Evolutionary conservation across 2,329 filamentous ascomycete species (phyloP).

Genomic region (Aspergillus sp.): DNA sequence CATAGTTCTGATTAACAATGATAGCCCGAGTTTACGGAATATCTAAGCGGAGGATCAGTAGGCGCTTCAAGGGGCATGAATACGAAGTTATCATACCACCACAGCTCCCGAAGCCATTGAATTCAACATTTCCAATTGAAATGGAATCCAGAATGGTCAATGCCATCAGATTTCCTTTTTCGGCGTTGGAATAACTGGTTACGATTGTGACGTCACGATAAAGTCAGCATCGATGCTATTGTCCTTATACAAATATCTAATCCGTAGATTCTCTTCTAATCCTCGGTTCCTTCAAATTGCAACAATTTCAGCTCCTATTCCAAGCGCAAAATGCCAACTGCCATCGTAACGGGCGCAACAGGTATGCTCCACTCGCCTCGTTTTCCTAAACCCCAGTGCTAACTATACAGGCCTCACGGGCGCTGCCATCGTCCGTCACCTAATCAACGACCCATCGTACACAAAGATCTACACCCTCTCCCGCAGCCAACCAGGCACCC

Average conservation of each 20-base stretch:
- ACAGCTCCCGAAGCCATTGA: too few species aligned
- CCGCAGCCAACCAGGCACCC: conserved; percentile 31
- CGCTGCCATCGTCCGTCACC: conserved; percentile 34
- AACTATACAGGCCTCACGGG: conserved; percentile 33
- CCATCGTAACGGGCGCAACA: conserved; percentile 2
- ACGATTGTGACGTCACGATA: background rate
- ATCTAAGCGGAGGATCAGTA: too few species aligned
- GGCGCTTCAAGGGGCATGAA: too few species aligned
- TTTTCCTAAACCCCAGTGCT: background rate
- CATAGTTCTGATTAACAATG: too few species aligned
- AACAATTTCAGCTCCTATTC: background rate
- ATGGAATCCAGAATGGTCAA: background rate
- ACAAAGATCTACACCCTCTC: conserved; percentile 36
- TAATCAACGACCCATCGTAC: conserved; percentile 31
- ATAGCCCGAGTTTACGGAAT: too few species aligned
- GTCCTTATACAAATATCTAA: too few species aligned
- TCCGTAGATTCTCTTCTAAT: too few species aligned
- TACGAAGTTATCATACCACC: too few species aligned
- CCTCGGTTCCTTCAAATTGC: too few species aligned
- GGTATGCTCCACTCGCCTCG: background rate
- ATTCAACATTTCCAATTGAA: background rate
- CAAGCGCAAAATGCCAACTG: background rate
- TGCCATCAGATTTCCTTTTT: background rate
- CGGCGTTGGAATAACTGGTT: background rate
- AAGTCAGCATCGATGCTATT: background rate